Evolutionary conservation across 2,329 filamentous ascomycete genomes (phyloP).

Genomic region (Periconia sp.): DNA sequence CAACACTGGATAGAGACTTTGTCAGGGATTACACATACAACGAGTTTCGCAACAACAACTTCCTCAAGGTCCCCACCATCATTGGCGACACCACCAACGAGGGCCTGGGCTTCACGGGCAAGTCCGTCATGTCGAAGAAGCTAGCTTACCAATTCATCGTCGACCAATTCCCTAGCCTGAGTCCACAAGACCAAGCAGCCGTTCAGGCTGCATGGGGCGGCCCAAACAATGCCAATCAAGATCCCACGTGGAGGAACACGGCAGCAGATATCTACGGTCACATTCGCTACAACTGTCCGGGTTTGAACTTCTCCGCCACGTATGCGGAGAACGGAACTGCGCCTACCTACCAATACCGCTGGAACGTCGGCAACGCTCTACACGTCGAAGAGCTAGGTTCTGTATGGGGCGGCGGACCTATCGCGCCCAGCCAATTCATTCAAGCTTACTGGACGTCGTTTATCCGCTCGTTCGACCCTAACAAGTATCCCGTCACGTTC

Average conservation of each 20-base stretch:
- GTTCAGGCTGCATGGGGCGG: conserved; percentile 35
- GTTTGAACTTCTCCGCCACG: conserved; percentile 44
- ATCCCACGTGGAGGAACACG: conserved; percentile 34
- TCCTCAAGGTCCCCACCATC: conserved; percentile 46
- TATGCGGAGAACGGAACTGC: conserved; percentile 28
- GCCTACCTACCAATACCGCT: conserved; percentile 52
- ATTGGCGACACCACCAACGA: conserved; percentile 51
- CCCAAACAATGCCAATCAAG: conserved; percentile 26
- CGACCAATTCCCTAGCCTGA: conserved; percentile 43
- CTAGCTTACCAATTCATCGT: conserved; percentile 39
- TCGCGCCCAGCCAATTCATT: conserved; percentile 30
- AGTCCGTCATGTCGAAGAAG: conserved; percentile 35
- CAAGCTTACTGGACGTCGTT: conserved; percentile 51
- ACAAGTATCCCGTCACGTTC: conserved; percentile 36
- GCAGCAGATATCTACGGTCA: conserved; percentile 50
- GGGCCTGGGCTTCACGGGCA: conserved; percentile 43
- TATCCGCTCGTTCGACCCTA: conserved; percentile 43
- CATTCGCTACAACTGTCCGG: conserved; percentile 53
- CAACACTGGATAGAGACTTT: conserved; percentile 47
- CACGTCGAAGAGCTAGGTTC: conserved; percentile 42
- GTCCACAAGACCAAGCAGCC: conserved; percentile 21
- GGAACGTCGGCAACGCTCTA: conserved; percentile 47
- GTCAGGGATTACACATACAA: conserved; percentile 44
- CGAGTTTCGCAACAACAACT: conserved; percentile 39
- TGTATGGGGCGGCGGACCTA: conserved; percentile 42